Evolutionary conservation across 1,284 basidiomycete species (phyloP).

Genomic region (Mycena sp.): DNA sequence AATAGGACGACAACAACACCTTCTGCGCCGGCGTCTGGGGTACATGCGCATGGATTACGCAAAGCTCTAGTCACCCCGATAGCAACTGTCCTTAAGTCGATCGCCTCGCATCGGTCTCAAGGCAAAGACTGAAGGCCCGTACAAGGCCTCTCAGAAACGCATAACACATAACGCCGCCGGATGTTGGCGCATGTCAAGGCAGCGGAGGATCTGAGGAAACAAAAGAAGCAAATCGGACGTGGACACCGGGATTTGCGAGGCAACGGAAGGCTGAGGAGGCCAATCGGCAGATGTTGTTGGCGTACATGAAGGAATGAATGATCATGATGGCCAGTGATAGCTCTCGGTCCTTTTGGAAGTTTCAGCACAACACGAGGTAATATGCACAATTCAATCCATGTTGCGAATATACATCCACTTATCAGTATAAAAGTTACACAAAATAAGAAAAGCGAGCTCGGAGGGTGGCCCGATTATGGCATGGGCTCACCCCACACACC

Average conservation of each 20-base stretch:
- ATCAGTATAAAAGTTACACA: slow-evolving; percentile 34
- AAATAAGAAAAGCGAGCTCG: slow-evolving; percentile 28
- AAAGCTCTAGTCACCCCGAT: slow-evolving; percentile 77
- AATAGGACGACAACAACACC: slow-evolving; percentile 23
- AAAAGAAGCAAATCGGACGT: slow-evolving; percentile 61
- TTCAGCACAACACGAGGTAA: slow-evolving; percentile 5
- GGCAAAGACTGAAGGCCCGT: slow-evolving; percentile 73
- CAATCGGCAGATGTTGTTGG: slow-evolving; percentile 58
- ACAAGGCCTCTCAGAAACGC: slow-evolving; percentile 72
- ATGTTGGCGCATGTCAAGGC: slow-evolving; percentile 66
- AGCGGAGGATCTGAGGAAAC: slow-evolving; percentile 60
- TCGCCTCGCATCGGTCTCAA: slow-evolving; percentile 79
- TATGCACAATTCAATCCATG: slow-evolving; percentile 15
- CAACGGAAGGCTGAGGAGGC: slow-evolving; percentile 57
- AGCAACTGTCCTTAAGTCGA: slow-evolving; percentile 79
- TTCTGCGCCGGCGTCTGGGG: slow-evolving; percentile 13
- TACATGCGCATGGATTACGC: slow-evolving; percentile 40
- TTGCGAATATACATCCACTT: slow-evolving; percentile 30
- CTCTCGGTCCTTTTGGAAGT: slow-evolving; percentile 3
- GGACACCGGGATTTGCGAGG: slow-evolving; percentile 64
- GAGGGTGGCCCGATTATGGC: slow-evolving; percentile 34
- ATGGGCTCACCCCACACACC: slow-evolving; percentile 69
- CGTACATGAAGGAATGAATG: slow-evolving; percentile 62
- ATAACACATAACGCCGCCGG: slow-evolving; percentile 72
- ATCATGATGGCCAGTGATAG: too few relatives aligned